Percentiles rank a stretch among this genome's conserved stretches.
Conservation (phyloP, 2,329 filamentous ascomycete species). For the Tolypocladium album region DNA sequence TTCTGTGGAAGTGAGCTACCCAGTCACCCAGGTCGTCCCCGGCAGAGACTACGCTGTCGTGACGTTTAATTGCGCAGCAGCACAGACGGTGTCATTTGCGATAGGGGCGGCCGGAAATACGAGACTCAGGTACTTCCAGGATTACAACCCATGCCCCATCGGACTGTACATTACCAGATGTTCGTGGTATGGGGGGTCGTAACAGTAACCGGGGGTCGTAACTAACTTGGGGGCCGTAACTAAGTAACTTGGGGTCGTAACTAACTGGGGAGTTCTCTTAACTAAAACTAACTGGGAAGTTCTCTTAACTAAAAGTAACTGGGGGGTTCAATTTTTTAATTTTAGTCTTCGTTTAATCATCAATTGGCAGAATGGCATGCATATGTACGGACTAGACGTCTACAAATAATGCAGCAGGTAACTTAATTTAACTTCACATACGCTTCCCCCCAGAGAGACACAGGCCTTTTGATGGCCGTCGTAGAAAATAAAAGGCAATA, state of each 20-base stretch:
- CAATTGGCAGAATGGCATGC: neutral
- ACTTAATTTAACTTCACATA: neutral
- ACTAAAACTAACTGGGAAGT: too few species aligned
- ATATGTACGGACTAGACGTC: neutral
- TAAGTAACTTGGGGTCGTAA: too few species aligned
- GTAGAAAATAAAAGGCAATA: neutral
- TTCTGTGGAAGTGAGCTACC: conserved; percentile 29
- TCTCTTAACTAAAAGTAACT: too few species aligned
- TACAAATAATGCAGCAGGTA: neutral
- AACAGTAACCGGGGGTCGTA: too few species aligned
- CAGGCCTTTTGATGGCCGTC: neutral
- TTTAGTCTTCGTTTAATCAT: neutral
- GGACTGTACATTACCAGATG: conserved; percentile 27
- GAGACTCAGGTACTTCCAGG: conserved; percentile 50
- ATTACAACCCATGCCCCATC: conserved; percentile 42
- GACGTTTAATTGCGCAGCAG: conserved; percentile 43
- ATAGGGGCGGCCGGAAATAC: conserved; percentile 37
- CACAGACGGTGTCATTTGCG: conserved; percentile 38
- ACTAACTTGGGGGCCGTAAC: too few species aligned
- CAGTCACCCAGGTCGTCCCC: conserved; percentile 31
- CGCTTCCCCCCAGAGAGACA: neutral
- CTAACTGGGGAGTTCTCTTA: too few species aligned
- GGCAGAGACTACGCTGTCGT: conserved; percentile 44
- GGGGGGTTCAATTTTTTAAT: too few species aligned
- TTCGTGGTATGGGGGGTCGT: conserved; percentile 13